phyloP scores from a whole-genome alignment of 352 stramenopile genomes.

The Chloridella minuta region DNA sequence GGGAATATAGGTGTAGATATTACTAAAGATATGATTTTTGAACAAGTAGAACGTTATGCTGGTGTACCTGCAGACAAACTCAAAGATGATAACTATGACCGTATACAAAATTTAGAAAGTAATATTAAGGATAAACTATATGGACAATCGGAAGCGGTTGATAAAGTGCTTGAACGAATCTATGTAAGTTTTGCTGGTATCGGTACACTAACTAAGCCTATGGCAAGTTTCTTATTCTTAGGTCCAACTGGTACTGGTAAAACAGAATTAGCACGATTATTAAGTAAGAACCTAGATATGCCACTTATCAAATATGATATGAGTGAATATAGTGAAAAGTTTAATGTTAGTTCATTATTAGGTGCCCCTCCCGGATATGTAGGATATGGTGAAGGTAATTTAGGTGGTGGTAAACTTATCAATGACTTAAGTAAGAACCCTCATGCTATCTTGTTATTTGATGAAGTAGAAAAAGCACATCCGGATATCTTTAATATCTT shows the following conservation, averaged over 20 bases:
- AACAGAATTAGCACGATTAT: constrained; percentile 60
- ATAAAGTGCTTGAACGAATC: too few species aligned
- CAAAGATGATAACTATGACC: too few species aligned
- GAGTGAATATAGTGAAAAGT: constrained; percentile 84
- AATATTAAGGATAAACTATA: too few species aligned
- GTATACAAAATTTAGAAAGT: too few species aligned
- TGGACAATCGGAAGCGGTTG: too few species aligned
- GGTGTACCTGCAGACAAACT: too few species aligned
- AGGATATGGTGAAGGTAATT: constrained; percentile 48
- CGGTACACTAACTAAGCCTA: constrained; percentile 25
- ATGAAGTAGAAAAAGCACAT: constrained; percentile 93
- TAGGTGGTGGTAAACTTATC: too few species aligned
- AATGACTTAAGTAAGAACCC: too few species aligned
- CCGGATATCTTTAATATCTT: constrained; percentile 69
- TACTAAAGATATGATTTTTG: too few species aligned
- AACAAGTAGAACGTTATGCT: too few species aligned
- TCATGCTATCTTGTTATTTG: constrained; percentile 78
- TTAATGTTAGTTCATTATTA: constrained; percentile 57
- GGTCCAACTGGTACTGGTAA: constrained; percentile 72
- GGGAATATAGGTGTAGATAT: too few species aligned
- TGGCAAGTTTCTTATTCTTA: constrained; percentile 70
- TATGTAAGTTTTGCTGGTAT: too few species aligned
- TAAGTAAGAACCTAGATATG: constrained; percentile 62
- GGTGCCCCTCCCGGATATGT: constrained; percentile 69
- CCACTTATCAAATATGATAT: constrained; percentile 78